These are phyloP conservation scores for Kwoniella dendrophila DNA, from an alignment of 768 basidiomycete genomes.

Conservation along the genomic window DNA sequence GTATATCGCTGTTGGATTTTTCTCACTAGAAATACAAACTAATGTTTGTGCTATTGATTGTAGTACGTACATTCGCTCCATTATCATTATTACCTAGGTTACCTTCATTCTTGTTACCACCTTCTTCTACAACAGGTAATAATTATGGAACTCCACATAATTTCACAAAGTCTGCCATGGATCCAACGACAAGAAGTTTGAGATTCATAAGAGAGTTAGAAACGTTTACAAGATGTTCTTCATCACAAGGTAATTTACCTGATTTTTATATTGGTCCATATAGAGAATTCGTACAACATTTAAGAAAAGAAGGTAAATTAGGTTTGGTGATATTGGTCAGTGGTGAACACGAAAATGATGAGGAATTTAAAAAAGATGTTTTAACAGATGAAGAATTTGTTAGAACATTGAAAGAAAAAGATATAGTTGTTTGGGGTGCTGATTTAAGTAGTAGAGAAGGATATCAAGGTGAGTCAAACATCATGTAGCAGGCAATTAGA, in stretches of 20 bases:
- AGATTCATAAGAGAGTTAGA: constrained; percentile 41
- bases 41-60: neutral
- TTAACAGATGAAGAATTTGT: constrained; percentile 75
- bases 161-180: constrained; percentile 29
- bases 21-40: neutral
- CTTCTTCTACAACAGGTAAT: constrained; percentile 29
- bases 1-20: neutral
- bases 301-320: constrained; percentile 72
- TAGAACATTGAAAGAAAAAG: constrained; percentile 68
- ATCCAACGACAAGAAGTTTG: constrained; percentile 34
- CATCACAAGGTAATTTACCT: constrained; percentile 61
- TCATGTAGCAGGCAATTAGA: too few species aligned
- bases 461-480: constrained; percentile 66
- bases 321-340: constrained; percentile 81
- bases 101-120: constrained; percentile 51
- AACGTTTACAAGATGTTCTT: constrained; percentile 31
- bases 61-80: constrained; percentile 52
- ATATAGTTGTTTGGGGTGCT: constrained; percentile 86
- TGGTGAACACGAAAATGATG: constrained; percentile 85
- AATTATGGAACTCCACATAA: neutral
- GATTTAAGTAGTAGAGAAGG: constrained; percentile 81
- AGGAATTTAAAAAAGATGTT: constrained; percentile 83
- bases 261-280: constrained; percentile 81
- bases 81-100: constrained; percentile 46
- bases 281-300: constrained; percentile 71